These are phyloP conservation scores for Bipolaris gigantea DNA, from an alignment of 2,329 filamentous ascomycete genomes.

Conservation along the genomic window DNA sequence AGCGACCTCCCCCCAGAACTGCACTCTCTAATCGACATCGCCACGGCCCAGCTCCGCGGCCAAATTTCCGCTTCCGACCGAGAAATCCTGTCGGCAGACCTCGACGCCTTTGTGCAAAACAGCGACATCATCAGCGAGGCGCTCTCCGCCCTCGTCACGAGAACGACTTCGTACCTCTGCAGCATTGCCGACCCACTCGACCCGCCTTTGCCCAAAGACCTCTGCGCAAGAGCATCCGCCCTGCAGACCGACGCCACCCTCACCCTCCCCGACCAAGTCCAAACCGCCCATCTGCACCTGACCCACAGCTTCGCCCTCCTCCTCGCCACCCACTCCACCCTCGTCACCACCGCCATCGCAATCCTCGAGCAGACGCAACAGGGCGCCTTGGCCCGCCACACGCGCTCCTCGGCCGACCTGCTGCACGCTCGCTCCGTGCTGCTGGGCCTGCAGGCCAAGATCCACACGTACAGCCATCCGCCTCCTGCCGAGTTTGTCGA, in stretches of 20 bases:
- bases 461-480: slow-evolving; percentile 32
- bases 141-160: slow-evolving; percentile 39
- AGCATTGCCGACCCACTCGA: slow-evolving; percentile 33
- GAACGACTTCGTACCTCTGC: slow-evolving; percentile 37
- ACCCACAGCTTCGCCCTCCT: slow-evolving; percentile 39
- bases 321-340: slow-evolving; percentile 42
- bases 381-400: slow-evolving; percentile 47
- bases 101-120: slow-evolving; percentile 46
- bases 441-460: slow-evolving; percentile 47
- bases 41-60: slow-evolving; percentile 46
- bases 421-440: slow-evolving; percentile 47
- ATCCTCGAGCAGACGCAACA: slow-evolving; percentile 53
- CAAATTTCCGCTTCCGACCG: slow-evolving; percentile 42
- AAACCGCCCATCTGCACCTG: slow-evolving; percentile 34
- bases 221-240: slow-evolving; percentile 14
- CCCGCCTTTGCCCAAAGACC: slow-evolving; percentile 11
- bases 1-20: slow-evolving; percentile 48
- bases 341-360: slow-evolving; percentile 46
- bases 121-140: slow-evolving; percentile 39
- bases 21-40: slow-evolving; percentile 48
- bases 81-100: slow-evolving; percentile 46
- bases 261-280: slow-evolving; percentile 29
- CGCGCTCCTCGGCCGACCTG: slow-evolving; percentile 49
- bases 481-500: slow-evolving; percentile 30
- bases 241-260: slow-evolving; percentile 18